Base-by-base conservation (phyloP, 2,329 filamentous ascomycete genomes). In the Pestalotiopsis sp. region DNA sequence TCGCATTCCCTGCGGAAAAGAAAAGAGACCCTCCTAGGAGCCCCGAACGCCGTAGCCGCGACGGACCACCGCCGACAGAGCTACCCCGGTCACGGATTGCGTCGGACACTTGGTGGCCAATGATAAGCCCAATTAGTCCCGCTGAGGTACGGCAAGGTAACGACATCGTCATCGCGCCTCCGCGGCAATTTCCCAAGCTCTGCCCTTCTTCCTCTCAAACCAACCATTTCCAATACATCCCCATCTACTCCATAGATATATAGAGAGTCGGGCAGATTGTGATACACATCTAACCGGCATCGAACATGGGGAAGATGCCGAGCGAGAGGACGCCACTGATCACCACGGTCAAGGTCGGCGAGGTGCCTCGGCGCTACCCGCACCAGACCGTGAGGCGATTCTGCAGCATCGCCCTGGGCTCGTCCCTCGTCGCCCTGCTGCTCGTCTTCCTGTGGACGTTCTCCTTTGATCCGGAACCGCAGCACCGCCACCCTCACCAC, bases 321-420 rank as follows among this genome's bases (percentile, higher is more conserved):
- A 73, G 83, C 77, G 91, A 93, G 82, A 84, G 83, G 68, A 92
- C 90, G 64, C 91, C 92, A 68, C 85, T 94, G 73, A 86, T 93
- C 70, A 85, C 89, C 74, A 90, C 87, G 65, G 87, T 93, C 69
- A 85, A 77, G 20, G 83, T 91, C 73, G 84, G 83, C 69, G 78
- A 86, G 70, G 82, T 83, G 69, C 83, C 83, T 74, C 83, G 80
- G 71, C 83, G 89, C 73, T 90, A 90, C 74, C 83, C 83, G 59
- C 89, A 92, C 73, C 84, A 87, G 72, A 86, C 85, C 36, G 77
- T 90, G 60, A 89, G 91, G 64, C 88, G 90, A 68, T 88, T 92
- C 78, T 93, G 90, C 77, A 91, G 89, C 57, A 83, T 92, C 68
- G 84, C 87, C 25, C 81, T 88, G 63, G 80, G 86, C 39, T 90